These are phyloP conservation scores for Sporobolomyces phaffii DNA, from an alignment of 768 basidiomycete genomes.

Conservation along the genomic window DNA sequence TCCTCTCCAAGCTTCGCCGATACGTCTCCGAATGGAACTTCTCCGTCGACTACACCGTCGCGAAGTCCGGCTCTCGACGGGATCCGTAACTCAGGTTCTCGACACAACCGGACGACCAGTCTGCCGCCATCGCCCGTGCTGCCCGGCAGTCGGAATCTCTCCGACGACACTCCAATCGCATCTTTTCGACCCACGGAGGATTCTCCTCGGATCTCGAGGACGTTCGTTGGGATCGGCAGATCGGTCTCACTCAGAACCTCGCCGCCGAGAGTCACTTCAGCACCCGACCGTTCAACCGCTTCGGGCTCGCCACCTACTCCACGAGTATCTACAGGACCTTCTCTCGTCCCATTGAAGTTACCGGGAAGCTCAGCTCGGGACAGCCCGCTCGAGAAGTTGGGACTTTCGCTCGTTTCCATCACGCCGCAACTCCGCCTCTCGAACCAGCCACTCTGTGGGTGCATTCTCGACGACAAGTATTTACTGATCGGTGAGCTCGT, in stretches of 20 bases:
- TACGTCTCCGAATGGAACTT: too few relatives aligned
- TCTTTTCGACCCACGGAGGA: too few relatives aligned
- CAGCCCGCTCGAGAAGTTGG: slow-evolving; percentile 11
- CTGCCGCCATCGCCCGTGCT: not conserved
- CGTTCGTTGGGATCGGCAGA: not conserved
- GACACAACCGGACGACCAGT: not conserved
- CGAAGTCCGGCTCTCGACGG: not conserved
- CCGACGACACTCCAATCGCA: too few relatives aligned
- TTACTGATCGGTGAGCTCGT: slow-evolving; percentile 38
- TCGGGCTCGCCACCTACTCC: too few relatives aligned
- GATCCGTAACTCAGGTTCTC: not conserved
- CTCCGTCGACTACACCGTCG: too few relatives aligned
- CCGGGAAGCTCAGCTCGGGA: too few relatives aligned
- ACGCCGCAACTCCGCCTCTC: slow-evolving; percentile 27
- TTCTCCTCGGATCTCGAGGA: not conserved
- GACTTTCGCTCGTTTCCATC: slow-evolving; percentile 24
- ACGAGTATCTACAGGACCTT: too few relatives aligned
- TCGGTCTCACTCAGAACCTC: not conserved
- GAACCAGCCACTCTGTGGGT: slow-evolving; percentile 40
- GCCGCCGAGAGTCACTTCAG: not conserved
- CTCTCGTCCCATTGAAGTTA: too few relatives aligned
- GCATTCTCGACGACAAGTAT: slow-evolving; percentile 40
- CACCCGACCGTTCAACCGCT: not conserved
- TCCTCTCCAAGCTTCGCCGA: too few relatives aligned
- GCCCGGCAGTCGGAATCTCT: too few relatives aligned